A percentile compares a stretch with the other conserved stretches of the same genome.
phyloP scores from a whole-genome alignment of 108 stramenopile genomes.

The Cyclostephanos tholiformis region DNA sequence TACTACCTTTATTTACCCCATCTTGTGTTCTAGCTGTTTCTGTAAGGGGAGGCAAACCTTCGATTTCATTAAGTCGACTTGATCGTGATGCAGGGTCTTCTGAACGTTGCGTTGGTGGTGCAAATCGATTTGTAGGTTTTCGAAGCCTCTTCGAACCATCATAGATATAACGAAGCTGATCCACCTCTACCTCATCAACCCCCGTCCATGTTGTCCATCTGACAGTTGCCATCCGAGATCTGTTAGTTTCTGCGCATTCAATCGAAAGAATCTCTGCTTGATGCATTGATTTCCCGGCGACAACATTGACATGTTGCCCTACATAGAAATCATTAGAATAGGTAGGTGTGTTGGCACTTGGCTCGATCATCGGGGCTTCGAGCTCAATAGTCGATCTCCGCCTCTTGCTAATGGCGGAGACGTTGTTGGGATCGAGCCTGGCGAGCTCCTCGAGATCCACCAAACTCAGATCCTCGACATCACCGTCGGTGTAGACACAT shows the following conservation, averaged over 20 bases:
- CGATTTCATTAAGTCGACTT: neutral
- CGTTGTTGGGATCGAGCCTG: slow-evolving; percentile 25
- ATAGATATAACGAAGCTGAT: slow-evolving; percentile 19
- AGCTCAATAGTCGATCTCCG: slow-evolving; percentile 38
- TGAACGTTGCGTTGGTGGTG: slow-evolving; percentile 1
- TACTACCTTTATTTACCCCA: neutral
- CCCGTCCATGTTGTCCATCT: slow-evolving; percentile 5
- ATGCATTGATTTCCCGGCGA: slow-evolving; percentile 19
- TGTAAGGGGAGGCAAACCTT: neutral
- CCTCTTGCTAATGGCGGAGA: too few species aligned
- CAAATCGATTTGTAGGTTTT: slow-evolving; percentile 4
- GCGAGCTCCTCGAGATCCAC: slow-evolving; percentile 36
- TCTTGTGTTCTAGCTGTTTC: neutral
- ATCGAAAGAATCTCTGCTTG: slow-evolving; percentile 17
- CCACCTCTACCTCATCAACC: neutral
- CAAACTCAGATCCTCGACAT: slow-evolving; percentile 42
- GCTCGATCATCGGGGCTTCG: slow-evolving; percentile 17
- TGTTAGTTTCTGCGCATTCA: neutral
- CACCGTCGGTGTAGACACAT: slow-evolving; percentile 36
- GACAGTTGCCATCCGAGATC: slow-evolving; percentile 15
- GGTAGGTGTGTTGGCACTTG: neutral
- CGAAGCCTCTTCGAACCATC: slow-evolving; percentile 18
- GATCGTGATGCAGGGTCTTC: neutral
- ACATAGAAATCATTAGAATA: neutral
- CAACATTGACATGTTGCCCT: slow-evolving; percentile 32